Evolutionary conservation across 441 rosid genomes (phyloP).

Genomic region (Pelargonium citronellum): DNA sequence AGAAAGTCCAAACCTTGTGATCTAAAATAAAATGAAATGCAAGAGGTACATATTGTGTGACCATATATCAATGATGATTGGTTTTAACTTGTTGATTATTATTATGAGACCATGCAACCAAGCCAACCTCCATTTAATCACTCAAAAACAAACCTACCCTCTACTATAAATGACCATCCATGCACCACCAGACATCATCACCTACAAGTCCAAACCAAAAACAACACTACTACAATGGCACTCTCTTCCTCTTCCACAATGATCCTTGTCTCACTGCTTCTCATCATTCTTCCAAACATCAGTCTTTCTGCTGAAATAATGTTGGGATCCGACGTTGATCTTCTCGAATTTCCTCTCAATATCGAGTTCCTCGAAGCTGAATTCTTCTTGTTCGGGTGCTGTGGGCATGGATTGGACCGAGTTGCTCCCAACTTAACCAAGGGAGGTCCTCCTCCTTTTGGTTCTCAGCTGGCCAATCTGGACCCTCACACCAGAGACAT

Average conservation of each 20-base stretch:
- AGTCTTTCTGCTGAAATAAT: neutral
- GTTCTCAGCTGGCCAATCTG: slow-evolving; percentile 55
- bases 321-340: slow-evolving; percentile 37
- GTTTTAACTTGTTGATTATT: neutral
- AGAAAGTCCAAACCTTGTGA: neutral
- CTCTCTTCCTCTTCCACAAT: neutral
- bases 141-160: slow-evolving; percentile 4
- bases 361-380: slow-evolving; percentile 84
- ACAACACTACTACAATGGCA: neutral
- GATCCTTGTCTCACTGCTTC: neutral
- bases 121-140: slow-evolving; percentile 3
- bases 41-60: neutral
- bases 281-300: neutral
- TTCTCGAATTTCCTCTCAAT: slow-evolving; percentile 73
- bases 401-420: slow-evolving; percentile 67
- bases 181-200: neutral
- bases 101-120: neutral
- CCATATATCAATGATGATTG: no score
- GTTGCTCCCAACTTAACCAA: slow-evolving; percentile 55
- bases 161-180: neutral
- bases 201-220: neutral
- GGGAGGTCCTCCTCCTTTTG: slow-evolving; percentile 71
- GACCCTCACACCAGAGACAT: slow-evolving; percentile 57
- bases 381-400: slow-evolving; percentile 63
- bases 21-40: neutral